Evolutionary conservation across 495 filamentous ascomycete species (phyloP), one percentile per base, ranked within the genome.

Genomic region (Penicillium ochrochloron): DNA sequence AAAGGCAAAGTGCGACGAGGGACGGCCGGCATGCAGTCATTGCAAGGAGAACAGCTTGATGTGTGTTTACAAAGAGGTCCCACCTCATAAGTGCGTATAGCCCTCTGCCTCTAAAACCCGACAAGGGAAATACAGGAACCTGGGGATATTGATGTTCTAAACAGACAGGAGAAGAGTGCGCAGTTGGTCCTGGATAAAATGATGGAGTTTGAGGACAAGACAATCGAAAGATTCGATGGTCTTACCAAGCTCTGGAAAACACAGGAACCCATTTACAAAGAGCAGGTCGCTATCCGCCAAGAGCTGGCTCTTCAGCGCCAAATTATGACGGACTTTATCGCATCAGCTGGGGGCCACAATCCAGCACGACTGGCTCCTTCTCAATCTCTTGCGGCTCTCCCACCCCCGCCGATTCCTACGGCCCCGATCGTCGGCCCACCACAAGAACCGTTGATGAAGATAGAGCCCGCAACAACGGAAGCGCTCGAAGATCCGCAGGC

Each of bases 1-100:
- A 61, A 88, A 88, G 66, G 85, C 85, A n/a, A 88, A 88, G 67
- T 88, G 85, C 60, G 85, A 88, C 50, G 85, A 88, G 69, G 84
- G 85, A 33, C 80, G 85, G 46, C 85, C 85, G 0, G 71, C 77
- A 39, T 88, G 85, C 69, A 84, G 84, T 54, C 83, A 85, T 65
- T 88, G 85, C 73, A 85, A 81, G 58, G 85, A 88, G 61, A 85
- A 85, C 27, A 78, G 73, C 54, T 70, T 85, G 48, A 66, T 69
- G 52, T 88, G 85, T 68, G 80, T 85, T 25, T 88, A 88, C 62
- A 84, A 85, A 72, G 85, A 86, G 73, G 80, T 88, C 19, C 84
- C 84, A 27, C 84, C 84, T 8, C 84, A 85, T 55, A 88, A 88
- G 82, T 86, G 62, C 55, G 81, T 77, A 53, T 58, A 44, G 33